Percentiles rank a stretch among this genome's conserved stretches.
These are phyloP conservation scores for Aaosphaeria pasadenensis DNA, from an alignment of 2,329 filamentous ascomycete genomes.

Conservation along the genomic window DNA sequence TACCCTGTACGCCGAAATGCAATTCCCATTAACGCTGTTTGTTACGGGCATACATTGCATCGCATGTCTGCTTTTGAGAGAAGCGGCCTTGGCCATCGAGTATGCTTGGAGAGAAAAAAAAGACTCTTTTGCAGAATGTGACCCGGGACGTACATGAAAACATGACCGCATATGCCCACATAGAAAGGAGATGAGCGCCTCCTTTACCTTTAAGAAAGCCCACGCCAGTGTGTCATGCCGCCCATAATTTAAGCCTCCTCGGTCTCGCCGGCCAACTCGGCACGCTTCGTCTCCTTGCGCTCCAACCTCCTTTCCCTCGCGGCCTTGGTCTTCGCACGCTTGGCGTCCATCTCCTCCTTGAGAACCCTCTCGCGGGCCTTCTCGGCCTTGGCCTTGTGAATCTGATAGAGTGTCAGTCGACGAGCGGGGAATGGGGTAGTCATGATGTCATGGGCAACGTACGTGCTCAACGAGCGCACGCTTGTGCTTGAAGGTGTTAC, in stretches of 20 bases:
- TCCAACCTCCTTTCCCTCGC: constrained; percentile 97
- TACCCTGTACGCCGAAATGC: constrained; percentile 19
- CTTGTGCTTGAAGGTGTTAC: constrained; percentile 99
- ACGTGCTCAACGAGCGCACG: constrained; percentile 99
- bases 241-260: constrained; percentile 36
- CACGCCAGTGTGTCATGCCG: constrained; percentile 41
- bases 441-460: constrained; percentile 56
- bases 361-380: constrained; percentile 92
- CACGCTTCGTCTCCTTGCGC: constrained; percentile 87
- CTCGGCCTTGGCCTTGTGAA: constrained; percentile 99
- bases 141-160: constrained; percentile 42
- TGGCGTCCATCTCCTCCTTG: constrained; percentile 99
- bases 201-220: constrained; percentile 40
- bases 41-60: constrained; percentile 36
- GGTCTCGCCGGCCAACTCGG: constrained; percentile 71
- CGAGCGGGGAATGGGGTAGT: constrained; percentile 12
- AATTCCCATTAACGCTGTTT: constrained; percentile 29
- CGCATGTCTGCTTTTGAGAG: constrained; percentile 12
- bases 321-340: constrained; percentile 99
- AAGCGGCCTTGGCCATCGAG: constrained; percentile 27
- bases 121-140: constrained; percentile 32
- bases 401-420: constrained; percentile 56
- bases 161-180: constrained; percentile 43
- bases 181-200: constrained; percentile 37
- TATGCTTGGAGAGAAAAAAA: constrained; percentile 31